Percentiles rank a stretch among this genome's conserved stretches.
phyloP scores from a whole-genome alignment of 2,329 filamentous ascomycete species.

The Coleophoma eucalyptorum region DNA sequence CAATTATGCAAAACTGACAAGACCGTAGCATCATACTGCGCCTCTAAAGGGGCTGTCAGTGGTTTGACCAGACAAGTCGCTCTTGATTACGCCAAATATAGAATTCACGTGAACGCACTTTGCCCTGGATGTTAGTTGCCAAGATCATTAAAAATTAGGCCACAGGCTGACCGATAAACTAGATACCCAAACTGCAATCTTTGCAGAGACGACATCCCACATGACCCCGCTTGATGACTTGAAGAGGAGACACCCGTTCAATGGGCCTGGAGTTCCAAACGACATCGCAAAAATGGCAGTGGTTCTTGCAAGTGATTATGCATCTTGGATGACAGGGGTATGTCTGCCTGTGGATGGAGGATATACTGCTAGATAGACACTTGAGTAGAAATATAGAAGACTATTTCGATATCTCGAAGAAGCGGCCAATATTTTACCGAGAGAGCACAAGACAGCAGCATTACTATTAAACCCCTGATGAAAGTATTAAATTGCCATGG shows the following conservation, averaged over 20 bases:
- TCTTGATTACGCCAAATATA: conserved; percentile 41
- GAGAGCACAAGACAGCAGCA: too few species aligned
- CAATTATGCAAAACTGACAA: not conserved
- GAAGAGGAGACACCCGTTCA: conserved; percentile 4
- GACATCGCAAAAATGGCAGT: conserved; percentile 9
- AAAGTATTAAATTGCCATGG: too few species aligned
- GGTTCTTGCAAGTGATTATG: conserved; percentile 9
- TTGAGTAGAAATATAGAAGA: too few species aligned
- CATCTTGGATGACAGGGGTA: conserved; percentile 10
- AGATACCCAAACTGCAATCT: conserved; percentile 12
- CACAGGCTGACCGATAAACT: not conserved
- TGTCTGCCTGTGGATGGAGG: conserved; percentile 10
- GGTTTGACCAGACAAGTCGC: conserved; percentile 45
- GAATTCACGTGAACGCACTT: conserved; percentile 49
- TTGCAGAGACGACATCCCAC: not conserved
- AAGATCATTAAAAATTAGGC: not conserved
- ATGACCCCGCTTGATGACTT: conserved; percentile 2
- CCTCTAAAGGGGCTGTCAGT: conserved; percentile 45
- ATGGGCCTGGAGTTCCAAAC: conserved; percentile 2
- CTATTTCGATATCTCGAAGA: too few species aligned
- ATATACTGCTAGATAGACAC: conserved; percentile 7
- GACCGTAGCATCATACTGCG: conserved; percentile 34
- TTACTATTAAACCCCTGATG: too few species aligned
- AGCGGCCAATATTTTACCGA: too few species aligned
- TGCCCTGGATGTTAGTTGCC: conserved; percentile 41